A percentile compares a stretch with the other conserved stretches of the same genome.
These are phyloP conservation scores for Vaccinium myrtillus DNA, from an alignment of 148 eudicot genomes.

Conservation along the genomic window DNA sequence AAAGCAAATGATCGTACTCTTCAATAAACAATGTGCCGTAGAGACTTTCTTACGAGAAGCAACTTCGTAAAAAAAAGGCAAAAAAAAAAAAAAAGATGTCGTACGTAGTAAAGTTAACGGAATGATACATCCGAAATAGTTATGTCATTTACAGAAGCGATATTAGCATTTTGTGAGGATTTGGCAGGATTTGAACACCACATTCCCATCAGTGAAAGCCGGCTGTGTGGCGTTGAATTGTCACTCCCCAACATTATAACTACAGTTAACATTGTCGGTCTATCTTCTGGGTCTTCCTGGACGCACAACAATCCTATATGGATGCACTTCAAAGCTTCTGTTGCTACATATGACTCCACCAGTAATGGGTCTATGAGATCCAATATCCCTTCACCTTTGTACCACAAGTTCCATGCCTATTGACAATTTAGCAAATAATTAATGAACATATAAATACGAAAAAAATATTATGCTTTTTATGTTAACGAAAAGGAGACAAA, in stretches of 20 bases:
- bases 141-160: constrained; percentile 8
- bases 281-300: constrained; percentile 28
- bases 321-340: constrained; percentile 34
- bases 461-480: not conserved
- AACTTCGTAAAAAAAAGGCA: too few relatives aligned
- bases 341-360: constrained; percentile 19
- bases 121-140: not conserved
- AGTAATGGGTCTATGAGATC: constrained; percentile 29
- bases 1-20: too few relatives aligned
- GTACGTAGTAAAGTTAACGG: not conserved
- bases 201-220: constrained; percentile 8
- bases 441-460: too few relatives aligned
- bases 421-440: not conserved
- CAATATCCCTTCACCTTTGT: constrained; percentile 18
- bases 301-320: constrained; percentile 48
- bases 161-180: not conserved
- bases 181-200: not conserved
- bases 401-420: constrained; percentile 43
- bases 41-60: too few relatives aligned
- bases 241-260: constrained; percentile 28
- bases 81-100: too few relatives aligned
- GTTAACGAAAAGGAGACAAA: not conserved
- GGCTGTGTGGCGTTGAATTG: constrained; percentile 29
- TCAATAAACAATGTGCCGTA: too few relatives aligned
- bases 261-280: constrained; percentile 40